Conservation (phyloP, 805 yeast species). For the Pichia heedii region DNA sequence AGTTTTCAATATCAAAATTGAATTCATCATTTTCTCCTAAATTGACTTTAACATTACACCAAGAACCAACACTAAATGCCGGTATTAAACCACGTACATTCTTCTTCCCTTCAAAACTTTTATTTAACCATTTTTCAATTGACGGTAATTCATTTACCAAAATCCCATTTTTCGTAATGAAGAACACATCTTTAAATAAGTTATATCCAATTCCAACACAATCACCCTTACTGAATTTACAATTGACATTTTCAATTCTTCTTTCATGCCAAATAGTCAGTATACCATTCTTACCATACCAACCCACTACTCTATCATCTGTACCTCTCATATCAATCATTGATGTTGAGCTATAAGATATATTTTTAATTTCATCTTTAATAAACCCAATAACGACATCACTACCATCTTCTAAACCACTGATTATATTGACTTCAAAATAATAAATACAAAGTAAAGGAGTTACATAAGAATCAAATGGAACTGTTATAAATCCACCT, state of each 20-base stretch:
- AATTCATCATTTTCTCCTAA: conserved; percentile 39
- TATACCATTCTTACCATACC: conserved; percentile 45
- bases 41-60: conserved; percentile 39
- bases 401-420: conserved; percentile 28
- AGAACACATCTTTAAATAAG: conserved; percentile 51
- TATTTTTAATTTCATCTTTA: conserved; percentile 16
- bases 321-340: conserved; percentile 37
- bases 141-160: conserved; percentile 38
- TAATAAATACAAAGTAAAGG: conserved; percentile 38
- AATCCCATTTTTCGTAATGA: conserved; percentile 78
- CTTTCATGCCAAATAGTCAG: conserved; percentile 30
- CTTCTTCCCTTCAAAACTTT: conserved; percentile 3
- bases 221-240: conserved; percentile 48
- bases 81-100: conserved; percentile 27
- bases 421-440: conserved; percentile 36
- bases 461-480: conserved; percentile 1
- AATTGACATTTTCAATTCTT: conserved; percentile 30
- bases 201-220: conserved; percentile 80
- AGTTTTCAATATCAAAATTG: conserved; percentile 40
- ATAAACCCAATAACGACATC: conserved; percentile 40
- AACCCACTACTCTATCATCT: conserved; percentile 41
- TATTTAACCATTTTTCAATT: conserved; percentile 4
- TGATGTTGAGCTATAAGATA: not conserved
- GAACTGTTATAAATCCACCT: not conserved
- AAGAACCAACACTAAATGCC: conserved; percentile 35